These are phyloP conservation scores for Fusarium nodosum DNA, from an alignment of 2,329 filamentous ascomycete species.

Conservation along the genomic window DNA sequence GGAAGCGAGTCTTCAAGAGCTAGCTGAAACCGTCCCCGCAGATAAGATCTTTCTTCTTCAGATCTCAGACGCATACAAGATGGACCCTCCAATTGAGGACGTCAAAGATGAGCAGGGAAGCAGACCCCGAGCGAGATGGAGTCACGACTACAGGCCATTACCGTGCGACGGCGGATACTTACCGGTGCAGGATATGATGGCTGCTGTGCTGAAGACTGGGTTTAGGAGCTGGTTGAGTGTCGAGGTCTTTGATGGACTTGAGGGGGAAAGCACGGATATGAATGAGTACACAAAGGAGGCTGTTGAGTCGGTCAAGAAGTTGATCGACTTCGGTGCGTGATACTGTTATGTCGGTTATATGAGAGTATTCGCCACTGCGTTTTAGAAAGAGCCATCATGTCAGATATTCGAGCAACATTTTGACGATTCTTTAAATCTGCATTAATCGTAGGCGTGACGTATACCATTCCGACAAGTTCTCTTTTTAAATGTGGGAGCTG, in stretches of 20 bases:
- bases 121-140: constrained; percentile 76
- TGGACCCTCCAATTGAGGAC: constrained; percentile 67
- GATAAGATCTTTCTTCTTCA: constrained; percentile 83
- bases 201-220: constrained; percentile 75
- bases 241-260: constrained; percentile 73
- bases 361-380: no score
- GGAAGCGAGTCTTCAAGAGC: constrained; percentile 66
- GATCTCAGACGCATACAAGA: constrained; percentile 80
- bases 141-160: constrained; percentile 76
- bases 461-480: no score
- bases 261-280: constrained; percentile 21
- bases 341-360: no score
- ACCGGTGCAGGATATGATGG: constrained; percentile 73
- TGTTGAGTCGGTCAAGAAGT: constrained; percentile 29
- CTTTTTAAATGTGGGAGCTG: no score
- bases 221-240: constrained; percentile 76
- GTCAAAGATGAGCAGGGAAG: constrained; percentile 63
- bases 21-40: constrained; percentile 69
- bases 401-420: no score
- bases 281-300: constrained; percentile 19
- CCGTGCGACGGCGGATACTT: constrained; percentile 80
- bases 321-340: not conserved
- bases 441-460: no score
- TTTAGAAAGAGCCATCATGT: no score
- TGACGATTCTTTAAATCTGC: no score